Percentiles rank a stretch among this genome's conserved stretches.
phyloP scores from a whole-genome alignment of 2,329 filamentous ascomycete species.

The Waltergamsia citrina region DNA sequence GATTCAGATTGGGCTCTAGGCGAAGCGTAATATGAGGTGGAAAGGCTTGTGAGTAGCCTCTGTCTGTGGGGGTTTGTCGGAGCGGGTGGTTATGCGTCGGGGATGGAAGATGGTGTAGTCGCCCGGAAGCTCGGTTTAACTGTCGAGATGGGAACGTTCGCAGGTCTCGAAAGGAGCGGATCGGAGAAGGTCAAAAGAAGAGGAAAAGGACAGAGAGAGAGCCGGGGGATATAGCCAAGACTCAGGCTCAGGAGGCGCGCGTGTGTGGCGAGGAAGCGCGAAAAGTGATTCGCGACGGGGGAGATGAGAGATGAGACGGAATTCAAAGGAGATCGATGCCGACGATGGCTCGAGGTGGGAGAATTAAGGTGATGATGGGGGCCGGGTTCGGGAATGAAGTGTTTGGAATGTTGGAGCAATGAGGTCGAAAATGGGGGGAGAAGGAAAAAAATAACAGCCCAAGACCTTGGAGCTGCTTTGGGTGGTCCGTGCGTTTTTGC shows the following conservation, averaged over 20 bases:
- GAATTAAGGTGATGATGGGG: neutral
- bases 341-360: neutral
- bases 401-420: constrained; percentile 1
- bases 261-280: neutral
- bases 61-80: too few species aligned
- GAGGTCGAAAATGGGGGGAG: constrained; percentile 3
- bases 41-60: neutral
- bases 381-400: neutral
- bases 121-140: too few species aligned
- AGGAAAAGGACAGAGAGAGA: too few species aligned
- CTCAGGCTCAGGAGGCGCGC: too few species aligned
- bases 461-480: neutral
- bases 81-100: too few species aligned
- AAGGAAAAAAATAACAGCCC: constrained; percentile 1
- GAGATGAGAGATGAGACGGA: neutral
- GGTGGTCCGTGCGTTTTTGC: constrained; percentile 5
- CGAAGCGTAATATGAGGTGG: neutral
- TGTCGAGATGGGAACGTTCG: too few species aligned
- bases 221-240: too few species aligned
- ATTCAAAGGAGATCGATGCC: neutral
- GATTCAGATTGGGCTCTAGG: constrained; percentile 1
- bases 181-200: too few species aligned
- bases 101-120: too few species aligned
- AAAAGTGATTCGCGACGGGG: neutral
- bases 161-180: too few species aligned